phyloP scores from a whole-genome alignment of 495 filamentous ascomycete genomes.

The Aspergillus olivimuriae region DNA sequence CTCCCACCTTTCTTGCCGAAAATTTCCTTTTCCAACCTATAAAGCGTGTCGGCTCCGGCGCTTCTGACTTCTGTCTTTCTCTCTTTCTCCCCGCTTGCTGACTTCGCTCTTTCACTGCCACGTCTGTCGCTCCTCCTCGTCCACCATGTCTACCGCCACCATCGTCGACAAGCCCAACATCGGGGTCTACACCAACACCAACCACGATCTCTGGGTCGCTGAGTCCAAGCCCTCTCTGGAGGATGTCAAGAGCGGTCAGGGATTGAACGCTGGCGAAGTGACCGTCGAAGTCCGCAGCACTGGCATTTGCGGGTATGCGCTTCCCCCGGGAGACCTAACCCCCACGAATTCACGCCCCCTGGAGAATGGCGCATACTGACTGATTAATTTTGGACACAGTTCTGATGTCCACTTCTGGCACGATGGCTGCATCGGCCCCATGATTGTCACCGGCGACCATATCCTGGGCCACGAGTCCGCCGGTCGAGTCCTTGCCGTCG shows the following conservation, averaged over 20 bases:
- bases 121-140: background rate
- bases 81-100: constrained; percentile 5
- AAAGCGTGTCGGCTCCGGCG: too few species aligned
- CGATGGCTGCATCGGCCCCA: constrained; percentile 85
- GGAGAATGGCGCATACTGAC: too few species aligned
- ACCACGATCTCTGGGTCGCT: constrained; percentile 85
- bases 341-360: background rate
- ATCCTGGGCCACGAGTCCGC: constrained; percentile 92
- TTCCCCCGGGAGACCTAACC: background rate
- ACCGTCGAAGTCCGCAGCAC: constrained; percentile 81
- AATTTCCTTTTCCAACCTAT: constrained; percentile 2
- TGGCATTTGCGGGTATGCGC: constrained; percentile 79
- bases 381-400: too few species aligned
- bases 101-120: constrained; percentile 2
- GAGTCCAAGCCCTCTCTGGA: constrained; percentile 70
- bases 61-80: constrained; percentile 6
- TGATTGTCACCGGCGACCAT: constrained; percentile 82
- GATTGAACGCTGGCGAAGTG: constrained; percentile 73
- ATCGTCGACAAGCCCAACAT: constrained; percentile 71
- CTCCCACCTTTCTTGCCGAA: too few species aligned
- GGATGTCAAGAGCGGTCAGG: constrained; percentile 61
- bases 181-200: constrained; percentile 89
- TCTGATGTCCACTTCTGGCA: constrained; percentile 97
- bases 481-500: constrained; percentile 73
- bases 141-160: constrained; percentile 32